Conservation (phyloP, 164 flowering plant species). For the Vitis labrusca region DNA sequence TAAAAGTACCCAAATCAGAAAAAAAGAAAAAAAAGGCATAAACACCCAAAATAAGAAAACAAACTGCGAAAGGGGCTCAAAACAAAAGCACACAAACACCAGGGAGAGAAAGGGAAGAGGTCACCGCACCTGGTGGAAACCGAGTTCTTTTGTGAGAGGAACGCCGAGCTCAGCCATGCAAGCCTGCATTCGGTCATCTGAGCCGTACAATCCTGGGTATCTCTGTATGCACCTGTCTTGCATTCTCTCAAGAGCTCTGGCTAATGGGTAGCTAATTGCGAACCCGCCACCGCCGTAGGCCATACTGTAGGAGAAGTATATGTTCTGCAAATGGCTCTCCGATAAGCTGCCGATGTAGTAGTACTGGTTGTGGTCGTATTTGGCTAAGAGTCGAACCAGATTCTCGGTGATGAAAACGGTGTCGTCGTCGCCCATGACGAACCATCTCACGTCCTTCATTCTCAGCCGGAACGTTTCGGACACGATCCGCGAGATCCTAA, state of each 20-base stretch:
- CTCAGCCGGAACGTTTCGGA: constrained; percentile 53
- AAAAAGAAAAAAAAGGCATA: not conserved
- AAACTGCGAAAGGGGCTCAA: too few relatives aligned
- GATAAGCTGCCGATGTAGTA: constrained; percentile 70
- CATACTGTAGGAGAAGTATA: constrained; percentile 66
- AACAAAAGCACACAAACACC: not conserved
- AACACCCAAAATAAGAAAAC: too few relatives aligned
- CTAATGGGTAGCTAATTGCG: constrained; percentile 69
- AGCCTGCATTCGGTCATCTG: constrained; percentile 78
- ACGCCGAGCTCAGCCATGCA: constrained; percentile 90
- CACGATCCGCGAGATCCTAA: constrained; percentile 60
- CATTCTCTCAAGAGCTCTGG: constrained; percentile 54
- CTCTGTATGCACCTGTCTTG: constrained; percentile 68
- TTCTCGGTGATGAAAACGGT: constrained; percentile 70
- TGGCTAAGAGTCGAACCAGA: constrained; percentile 43
- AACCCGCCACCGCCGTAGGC: constrained; percentile 84
- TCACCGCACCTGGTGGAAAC: constrained; percentile 67
- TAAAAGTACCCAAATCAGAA: not conserved
- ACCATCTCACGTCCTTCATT: constrained; percentile 53
- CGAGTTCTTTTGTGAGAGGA: constrained; percentile 73
- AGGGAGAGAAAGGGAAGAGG: not conserved
- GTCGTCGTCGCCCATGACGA: constrained; percentile 83
- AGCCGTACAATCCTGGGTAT: constrained; percentile 68
- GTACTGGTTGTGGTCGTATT: constrained; percentile 61
- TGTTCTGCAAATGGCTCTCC: constrained; percentile 74